Percentiles rank a stretch among this genome's conserved stretches.
These are phyloP conservation scores for Aplosporella prunicola DNA, from an alignment of 2,329 filamentous ascomycete species.

Conservation along the genomic window DNA sequence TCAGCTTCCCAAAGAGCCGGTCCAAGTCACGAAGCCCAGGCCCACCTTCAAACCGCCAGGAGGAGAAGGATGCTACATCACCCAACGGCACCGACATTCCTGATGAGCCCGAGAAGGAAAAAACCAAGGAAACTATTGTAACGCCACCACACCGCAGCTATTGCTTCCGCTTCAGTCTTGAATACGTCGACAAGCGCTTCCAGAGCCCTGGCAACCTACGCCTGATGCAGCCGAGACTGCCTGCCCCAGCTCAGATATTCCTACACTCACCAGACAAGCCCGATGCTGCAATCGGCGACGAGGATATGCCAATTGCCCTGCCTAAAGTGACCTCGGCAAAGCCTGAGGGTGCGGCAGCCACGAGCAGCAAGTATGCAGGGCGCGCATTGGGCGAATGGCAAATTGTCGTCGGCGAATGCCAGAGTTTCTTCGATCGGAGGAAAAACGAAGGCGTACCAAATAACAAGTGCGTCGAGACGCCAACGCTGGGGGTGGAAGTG, in stretches of 20 bases:
- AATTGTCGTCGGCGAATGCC: conserved; percentile 65
- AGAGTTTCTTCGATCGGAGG: conserved; percentile 69
- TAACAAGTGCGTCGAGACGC: conserved; percentile 61
- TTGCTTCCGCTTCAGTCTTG: conserved; percentile 66
- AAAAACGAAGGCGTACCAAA: conserved; percentile 61
- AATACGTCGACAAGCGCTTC: conserved; percentile 51
- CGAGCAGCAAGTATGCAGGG: conserved; percentile 52
- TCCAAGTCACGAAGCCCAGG: conserved; percentile 32
- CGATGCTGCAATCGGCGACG: conserved; percentile 9
- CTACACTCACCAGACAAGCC: conserved; percentile 37
- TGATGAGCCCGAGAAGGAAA: conserved; percentile 9
- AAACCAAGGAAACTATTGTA: conserved; percentile 27
- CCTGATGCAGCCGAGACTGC: conserved; percentile 60
- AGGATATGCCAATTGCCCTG: conserved; percentile 10
- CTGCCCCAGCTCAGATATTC: conserved; percentile 58
- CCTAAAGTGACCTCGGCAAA: conserved; percentile 12
- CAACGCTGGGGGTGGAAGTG: conserved; percentile 54
- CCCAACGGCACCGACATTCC: conserved; percentile 10
- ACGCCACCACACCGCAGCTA: conserved; percentile 48
- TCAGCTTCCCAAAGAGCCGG: conserved; percentile 39
- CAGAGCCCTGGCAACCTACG: conserved; percentile 51
- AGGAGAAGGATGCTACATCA: conserved; percentile 16
- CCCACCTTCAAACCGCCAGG: conserved; percentile 11
- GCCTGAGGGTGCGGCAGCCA: conserved; percentile 29
- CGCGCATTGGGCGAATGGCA: conserved; percentile 71